Conservation (phyloP, 495 filamentous ascomycete genomes). For the Hyaloscypha hepaticicola region DNA sequence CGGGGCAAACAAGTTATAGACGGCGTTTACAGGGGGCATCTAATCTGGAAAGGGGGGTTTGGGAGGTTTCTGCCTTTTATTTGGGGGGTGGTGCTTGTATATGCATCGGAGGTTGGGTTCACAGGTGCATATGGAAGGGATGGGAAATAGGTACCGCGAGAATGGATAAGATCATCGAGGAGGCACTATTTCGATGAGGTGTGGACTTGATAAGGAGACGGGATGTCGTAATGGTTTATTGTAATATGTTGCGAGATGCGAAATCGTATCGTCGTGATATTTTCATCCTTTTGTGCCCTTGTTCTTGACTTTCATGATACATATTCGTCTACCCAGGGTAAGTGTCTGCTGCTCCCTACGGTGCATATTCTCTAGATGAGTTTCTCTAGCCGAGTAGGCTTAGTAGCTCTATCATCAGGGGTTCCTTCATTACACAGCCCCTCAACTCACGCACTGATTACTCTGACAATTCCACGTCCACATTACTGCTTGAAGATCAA, state of each 20-base stretch:
- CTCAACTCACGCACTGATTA: no score
- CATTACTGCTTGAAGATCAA: no score
- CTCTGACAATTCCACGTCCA: no score
- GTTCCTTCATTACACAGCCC: no score
- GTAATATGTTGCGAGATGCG: conserved; percentile 13
- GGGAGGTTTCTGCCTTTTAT: background rate
- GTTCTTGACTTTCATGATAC: background rate
- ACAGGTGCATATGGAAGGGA: background rate
- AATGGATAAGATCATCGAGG: background rate
- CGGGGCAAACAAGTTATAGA: background rate
- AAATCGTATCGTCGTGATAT: background rate
- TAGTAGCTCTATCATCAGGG: no score
- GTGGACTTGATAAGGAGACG: background rate
- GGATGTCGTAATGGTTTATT: conserved; percentile 14
- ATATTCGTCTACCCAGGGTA: no score
- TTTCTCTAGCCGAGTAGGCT: no score
- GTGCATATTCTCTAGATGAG: no score
- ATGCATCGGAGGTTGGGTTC: background rate
- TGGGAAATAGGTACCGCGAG: background rate
- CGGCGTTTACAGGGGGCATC: conserved; percentile 5
- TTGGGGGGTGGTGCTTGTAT: background rate
- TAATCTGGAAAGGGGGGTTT: background rate
- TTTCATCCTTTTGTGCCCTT: background rate
- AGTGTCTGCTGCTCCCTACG: no score
- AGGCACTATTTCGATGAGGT: background rate